Evolutionary conservation across 495 filamentous ascomycete genomes (phyloP).

Genomic region (Cudoniella acicularis): DNA sequence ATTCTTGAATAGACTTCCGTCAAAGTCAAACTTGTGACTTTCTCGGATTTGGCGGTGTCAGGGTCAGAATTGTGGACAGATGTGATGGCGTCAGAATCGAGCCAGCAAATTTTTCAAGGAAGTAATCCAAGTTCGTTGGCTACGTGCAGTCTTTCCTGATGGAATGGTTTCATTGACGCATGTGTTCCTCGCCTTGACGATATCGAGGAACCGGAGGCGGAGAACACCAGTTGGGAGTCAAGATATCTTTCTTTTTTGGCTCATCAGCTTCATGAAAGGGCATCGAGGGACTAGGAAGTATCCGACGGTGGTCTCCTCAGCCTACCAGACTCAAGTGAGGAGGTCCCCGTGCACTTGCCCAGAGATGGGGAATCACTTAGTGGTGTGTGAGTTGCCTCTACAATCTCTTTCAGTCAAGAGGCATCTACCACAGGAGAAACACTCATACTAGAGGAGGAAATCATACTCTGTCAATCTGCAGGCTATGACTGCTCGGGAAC

Average conservation of each 20-base stretch:
- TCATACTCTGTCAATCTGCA: too few relatives aligned
- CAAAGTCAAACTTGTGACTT: slow-evolving; percentile 1
- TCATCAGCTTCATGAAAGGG: not conserved
- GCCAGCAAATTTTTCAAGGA: too few relatives aligned
- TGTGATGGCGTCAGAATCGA: too few relatives aligned
- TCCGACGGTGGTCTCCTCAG: not conserved
- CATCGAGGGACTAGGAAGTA: not conserved
- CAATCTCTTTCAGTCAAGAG: too few relatives aligned
- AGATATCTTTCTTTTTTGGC: not conserved
- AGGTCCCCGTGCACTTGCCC: not conserved
- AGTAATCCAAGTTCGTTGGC: not conserved
- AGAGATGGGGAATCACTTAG: too few relatives aligned
- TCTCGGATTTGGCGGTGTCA: not conserved
- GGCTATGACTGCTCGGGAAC: too few relatives aligned
- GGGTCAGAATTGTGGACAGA: too few relatives aligned
- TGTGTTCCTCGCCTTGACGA: not conserved
- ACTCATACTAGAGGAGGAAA: too few relatives aligned
- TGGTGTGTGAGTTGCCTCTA: too few relatives aligned
- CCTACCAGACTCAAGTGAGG: not conserved
- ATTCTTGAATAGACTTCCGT: slow-evolving; percentile 44
- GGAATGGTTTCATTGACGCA: not conserved
- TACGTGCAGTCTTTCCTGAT: not conserved
- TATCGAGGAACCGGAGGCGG: not conserved
- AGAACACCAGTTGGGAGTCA: not conserved
- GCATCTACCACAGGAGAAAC: too few relatives aligned